Evolutionary conservation across 2,329 filamentous ascomycete species (phyloP).

Genomic region (Fusarium oligoseptatum): DNA sequence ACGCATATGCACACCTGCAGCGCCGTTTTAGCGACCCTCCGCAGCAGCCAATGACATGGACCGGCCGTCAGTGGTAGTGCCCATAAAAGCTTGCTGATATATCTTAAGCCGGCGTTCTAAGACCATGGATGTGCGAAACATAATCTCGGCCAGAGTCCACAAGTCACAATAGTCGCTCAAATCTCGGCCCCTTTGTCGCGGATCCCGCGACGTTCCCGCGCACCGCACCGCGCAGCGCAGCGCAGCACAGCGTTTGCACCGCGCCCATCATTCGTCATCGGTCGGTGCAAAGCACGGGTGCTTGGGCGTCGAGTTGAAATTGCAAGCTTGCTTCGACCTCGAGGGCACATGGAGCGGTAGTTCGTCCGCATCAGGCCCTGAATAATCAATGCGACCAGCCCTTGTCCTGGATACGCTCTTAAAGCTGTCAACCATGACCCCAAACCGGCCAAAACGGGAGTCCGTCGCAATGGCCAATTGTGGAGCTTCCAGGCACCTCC

Average conservation of each 20-base stretch:
- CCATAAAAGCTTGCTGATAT: conserved; percentile 42
- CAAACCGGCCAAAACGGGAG: conserved; percentile 16
- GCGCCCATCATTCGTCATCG: conserved; percentile 40
- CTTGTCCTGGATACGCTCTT: conserved; percentile 27
- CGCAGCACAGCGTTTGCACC: conserved; percentile 28
- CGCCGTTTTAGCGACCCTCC: conserved; percentile 45
- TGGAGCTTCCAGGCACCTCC: conserved; percentile 15
- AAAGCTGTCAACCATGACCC: conserved; percentile 11
- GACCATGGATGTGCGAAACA: conserved; percentile 47
- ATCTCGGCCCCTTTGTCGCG: conserved; percentile 41
- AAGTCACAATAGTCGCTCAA: conserved; percentile 37
- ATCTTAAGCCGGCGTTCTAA: conserved; percentile 44
- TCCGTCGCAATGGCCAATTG: conserved; percentile 17
- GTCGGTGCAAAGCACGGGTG: conserved; percentile 21
- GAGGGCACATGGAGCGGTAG: conserved; percentile 35
- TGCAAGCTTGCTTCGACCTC: conserved; percentile 19
- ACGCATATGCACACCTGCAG: conserved; percentile 46
- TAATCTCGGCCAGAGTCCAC: conserved; percentile 47
- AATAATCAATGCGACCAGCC: conserved; percentile 26
- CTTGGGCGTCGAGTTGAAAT: conserved; percentile 37
- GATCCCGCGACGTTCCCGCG: conserved; percentile 28
- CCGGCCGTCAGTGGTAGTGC: conserved; percentile 24
- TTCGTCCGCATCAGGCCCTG: conserved; percentile 28
- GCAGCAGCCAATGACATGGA: conserved; percentile 36
- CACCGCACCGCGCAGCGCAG: conserved; percentile 11